Conservation (phyloP, 2,329 filamentous ascomycete genomes). For the Alternaria novae-zelandiae region DNA sequence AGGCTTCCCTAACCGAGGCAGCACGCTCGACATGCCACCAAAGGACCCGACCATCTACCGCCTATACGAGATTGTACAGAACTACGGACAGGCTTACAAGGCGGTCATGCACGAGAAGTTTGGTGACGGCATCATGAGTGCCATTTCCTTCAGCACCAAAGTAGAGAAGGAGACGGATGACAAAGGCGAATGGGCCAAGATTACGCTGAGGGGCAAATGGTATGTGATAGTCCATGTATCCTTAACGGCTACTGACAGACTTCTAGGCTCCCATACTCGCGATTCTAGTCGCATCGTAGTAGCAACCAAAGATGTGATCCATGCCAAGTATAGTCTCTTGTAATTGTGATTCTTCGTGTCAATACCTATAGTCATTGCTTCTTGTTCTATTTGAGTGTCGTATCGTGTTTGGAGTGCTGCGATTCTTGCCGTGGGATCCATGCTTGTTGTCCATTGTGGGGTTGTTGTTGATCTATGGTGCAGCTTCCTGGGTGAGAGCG, state of each 20-base stretch:
- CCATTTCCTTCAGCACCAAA: conserved; percentile 87
- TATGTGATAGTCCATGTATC: conserved; percentile 46
- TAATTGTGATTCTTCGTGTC: neutral
- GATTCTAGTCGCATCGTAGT: conserved; percentile 48
- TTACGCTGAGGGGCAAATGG: conserved; percentile 85
- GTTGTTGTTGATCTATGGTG: neutral
- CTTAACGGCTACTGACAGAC: conserved; percentile 14
- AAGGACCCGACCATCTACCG: conserved; percentile 88
- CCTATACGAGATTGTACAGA: conserved; percentile 93
- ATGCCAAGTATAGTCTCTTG: neutral
- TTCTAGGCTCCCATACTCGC: conserved; percentile 56
- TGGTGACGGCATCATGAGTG: conserved; percentile 88
- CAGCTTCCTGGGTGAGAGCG: neutral
- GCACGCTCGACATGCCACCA: conserved; percentile 80
- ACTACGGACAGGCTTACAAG: conserved; percentile 96
- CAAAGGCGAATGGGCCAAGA: conserved; percentile 83
- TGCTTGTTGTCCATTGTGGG: neutral
- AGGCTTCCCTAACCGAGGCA: conserved; percentile 81
- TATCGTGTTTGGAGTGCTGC: neutral
- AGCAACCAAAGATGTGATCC: neutral
- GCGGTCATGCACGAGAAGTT: conserved; percentile 92
- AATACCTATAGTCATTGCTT: neutral
- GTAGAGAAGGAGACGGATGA: conserved; percentile 93
- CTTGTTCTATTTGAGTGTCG: neutral
- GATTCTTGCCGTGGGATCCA: too few species aligned